Percentiles rank a stretch among this genome's conserved stretches.
Conservation (phyloP, 805 yeast genomes). For the Tetrapisispora pingtungensis region DNA sequence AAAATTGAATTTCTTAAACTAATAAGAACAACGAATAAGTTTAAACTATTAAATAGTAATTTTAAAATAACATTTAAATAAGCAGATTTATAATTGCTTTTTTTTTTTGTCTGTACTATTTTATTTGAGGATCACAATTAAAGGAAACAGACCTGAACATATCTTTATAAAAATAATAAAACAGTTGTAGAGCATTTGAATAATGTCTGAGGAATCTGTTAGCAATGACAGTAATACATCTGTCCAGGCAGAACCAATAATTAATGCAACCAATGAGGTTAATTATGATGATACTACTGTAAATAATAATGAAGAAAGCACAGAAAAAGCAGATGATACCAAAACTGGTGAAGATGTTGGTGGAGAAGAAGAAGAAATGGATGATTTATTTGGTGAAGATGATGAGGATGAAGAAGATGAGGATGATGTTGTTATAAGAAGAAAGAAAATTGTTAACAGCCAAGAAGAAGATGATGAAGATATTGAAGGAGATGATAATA, state of each 20-base stretch:
- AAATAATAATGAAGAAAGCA: not conserved
- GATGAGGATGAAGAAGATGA: constrained; percentile 23
- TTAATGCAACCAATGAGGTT: no score
- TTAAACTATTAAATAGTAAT: no score
- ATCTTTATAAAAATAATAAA: not conserved
- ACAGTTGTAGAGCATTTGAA: not conserved
- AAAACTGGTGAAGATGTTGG: constrained; percentile 1
- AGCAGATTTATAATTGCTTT: no score
- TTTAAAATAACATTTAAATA: no score
- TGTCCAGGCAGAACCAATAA: not conserved
- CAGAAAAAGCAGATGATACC: not conserved
- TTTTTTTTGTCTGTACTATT: no score
- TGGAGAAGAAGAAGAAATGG: constrained; percentile 31
- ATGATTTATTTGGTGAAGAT: constrained; percentile 36
- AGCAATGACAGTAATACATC: not conserved
- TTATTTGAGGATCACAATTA: no score
- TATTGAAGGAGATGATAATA: constrained; percentile 10
- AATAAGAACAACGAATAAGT: no score
- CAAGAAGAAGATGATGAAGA: constrained; percentile 24
- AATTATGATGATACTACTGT: no score
- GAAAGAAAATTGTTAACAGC: not conserved
- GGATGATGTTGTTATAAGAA: constrained; percentile 8
- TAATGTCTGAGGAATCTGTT: not conserved
- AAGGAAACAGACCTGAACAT: no score
- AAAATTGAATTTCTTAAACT: no score